Percentiles rank a stretch among this genome's conserved stretches.
phyloP scores from a whole-genome alignment of 1,284 basidiomycete genomes.

The Moesziomyces sp. region DNA sequence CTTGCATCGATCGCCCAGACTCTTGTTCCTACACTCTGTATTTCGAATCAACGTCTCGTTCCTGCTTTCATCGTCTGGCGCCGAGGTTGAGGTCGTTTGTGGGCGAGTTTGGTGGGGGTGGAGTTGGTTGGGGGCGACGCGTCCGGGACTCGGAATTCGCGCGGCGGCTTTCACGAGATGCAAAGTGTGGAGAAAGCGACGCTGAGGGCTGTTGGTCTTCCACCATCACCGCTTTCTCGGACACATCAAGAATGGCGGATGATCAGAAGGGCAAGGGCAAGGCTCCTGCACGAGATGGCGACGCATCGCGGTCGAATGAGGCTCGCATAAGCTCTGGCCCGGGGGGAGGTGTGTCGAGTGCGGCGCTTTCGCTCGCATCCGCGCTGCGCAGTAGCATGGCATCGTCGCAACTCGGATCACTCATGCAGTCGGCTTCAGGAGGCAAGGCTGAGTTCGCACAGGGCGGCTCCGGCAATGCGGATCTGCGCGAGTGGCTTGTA shows the following conservation, averaged over 20 bases:
- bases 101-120: background rate
- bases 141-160: constrained; percentile 1
- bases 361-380: constrained; percentile 24
- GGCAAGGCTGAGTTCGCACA: constrained; percentile 22
- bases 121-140: background rate
- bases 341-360: background rate
- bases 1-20: background rate
- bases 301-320: background rate
- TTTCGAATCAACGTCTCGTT: background rate
- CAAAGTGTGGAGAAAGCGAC: constrained; percentile 2
- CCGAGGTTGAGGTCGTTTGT: no score
- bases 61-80: background rate
- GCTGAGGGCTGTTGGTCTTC: no score
- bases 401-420: constrained; percentile 25
- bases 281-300: background rate
- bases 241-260: constrained; percentile 15
- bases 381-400: constrained; percentile 27
- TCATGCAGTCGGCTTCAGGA: constrained; percentile 15
- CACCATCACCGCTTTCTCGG: background rate
- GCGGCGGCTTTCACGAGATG: constrained; percentile 13
- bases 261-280: constrained; percentile 27
- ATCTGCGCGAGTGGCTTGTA: constrained; percentile 28
- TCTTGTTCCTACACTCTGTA: background rate
- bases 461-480: background rate
- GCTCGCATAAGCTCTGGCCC: background rate